Conservation (phyloP, 1,284 basidiomycete species). For the Marasmius tenuissimus region DNA sequence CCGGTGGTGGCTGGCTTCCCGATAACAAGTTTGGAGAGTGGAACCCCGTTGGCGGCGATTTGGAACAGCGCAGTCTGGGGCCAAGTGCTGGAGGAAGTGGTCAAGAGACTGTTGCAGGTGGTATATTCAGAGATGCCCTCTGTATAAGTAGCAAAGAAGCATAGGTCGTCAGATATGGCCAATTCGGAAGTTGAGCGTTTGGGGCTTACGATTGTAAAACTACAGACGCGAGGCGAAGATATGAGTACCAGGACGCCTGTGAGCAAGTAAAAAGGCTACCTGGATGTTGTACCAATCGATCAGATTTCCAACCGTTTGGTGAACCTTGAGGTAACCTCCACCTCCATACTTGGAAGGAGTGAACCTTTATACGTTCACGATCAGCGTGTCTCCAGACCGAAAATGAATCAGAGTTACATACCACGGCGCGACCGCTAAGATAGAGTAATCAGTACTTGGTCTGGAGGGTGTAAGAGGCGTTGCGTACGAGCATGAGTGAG, state of each 20-base stretch:
- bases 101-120: conserved; percentile 54
- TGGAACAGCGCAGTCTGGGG: conserved; percentile 57
- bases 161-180: not conserved
- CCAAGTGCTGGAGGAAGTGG: conserved; percentile 48
- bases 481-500: conserved; percentile 39
- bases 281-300: conserved; percentile 48
- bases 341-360: conserved; percentile 47
- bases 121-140: conserved; percentile 60
- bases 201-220: conserved; percentile 61
- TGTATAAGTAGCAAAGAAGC: conserved; percentile 19
- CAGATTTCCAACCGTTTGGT: conserved; percentile 52
- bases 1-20: conserved; percentile 55
- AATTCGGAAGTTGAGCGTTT: not conserved
- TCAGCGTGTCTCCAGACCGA: not conserved
- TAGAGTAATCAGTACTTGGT: not conserved
- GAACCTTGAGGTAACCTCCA: conserved; percentile 60
- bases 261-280: conserved; percentile 12
- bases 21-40: conserved; percentile 46
- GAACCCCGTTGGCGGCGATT: conserved; percentile 56
- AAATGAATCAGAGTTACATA: conserved; percentile 18
- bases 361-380: conserved; percentile 37
- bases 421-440: conserved; percentile 53
- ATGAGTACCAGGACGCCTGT: not conserved
- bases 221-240: not conserved
- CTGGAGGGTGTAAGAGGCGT: not conserved